Evolutionary conservation across 1,139 yeast species (phyloP), one percentile per base, ranked within the genome.

Genomic region (Pichia sp.): DNA sequence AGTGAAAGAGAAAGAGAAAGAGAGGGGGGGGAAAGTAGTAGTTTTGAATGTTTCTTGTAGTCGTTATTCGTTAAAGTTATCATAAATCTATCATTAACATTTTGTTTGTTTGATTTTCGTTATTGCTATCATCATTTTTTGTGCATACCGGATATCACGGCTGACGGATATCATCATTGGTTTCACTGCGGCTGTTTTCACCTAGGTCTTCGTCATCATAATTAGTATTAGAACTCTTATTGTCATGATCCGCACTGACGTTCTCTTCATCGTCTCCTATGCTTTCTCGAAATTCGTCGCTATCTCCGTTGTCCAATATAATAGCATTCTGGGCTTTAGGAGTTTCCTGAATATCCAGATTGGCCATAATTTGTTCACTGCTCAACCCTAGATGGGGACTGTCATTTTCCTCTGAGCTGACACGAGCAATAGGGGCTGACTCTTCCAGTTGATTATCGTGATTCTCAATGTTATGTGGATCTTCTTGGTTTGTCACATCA

Each of bases 291-390:
- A 59, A 60, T 6, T 59, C 62, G 16, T 56, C 62, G 44, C 52
- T 64, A 52, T 68, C 71, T 3, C 72, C 72, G 54, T 69, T 67
- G 49, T 69, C 72, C 47, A 69, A 53, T 3, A 69, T 55, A 11
- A 69, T 69, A 10, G 68, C 68, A 44, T 59, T 57, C 34, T 51
- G 42, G 5, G 59, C 64, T 38, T 55, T 55, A 1, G 65, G 64
- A 16, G 59, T 42, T 3, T 57, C 53, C 16, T 57, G 51, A 26
- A 60, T 42, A 13, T 47, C 50, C 50, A 59, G 57, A 32, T 56
- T 57, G 8, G 49, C 52, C 29, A 59, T n/a, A 11, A 56, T 56
- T 32, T 58, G 54, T 3, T 50, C 52, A 36, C 50, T 53, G 8
- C 50, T 30, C 10, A 58, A 48, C n/a, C 59, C 57, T 26, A 55